phyloP scores from a whole-genome alignment of 352 stramenopile genomes.

The Thraustochytrium sp. region DNA sequence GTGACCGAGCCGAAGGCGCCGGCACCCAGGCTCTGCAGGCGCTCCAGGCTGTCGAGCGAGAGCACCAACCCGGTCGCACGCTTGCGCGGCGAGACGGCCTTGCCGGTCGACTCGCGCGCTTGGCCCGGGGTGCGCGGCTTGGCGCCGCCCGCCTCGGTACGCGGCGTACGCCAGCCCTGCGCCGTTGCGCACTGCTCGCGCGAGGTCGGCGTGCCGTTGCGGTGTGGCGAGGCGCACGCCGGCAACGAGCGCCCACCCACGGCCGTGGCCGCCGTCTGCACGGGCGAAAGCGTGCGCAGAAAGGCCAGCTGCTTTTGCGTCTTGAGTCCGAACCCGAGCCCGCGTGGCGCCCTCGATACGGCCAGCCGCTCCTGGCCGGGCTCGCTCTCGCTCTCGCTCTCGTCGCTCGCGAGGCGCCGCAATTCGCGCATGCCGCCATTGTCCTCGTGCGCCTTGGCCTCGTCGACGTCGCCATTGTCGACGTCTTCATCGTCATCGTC shows the following conservation, averaged over 20 bases:
- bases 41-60: conserved; percentile 8
- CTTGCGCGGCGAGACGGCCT: background rate
- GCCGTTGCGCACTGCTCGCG: background rate
- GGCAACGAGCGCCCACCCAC: background rate
- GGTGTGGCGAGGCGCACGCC: background rate
- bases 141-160: background rate
- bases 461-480: background rate
- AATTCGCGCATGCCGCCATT: background rate
- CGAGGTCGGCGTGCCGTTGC: background rate
- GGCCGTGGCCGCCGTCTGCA: background rate
- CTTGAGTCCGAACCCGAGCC: background rate
- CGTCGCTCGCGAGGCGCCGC: background rate
- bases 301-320: conserved; percentile 14
- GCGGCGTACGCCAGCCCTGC: too few relatives aligned
- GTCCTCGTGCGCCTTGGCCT: background rate
- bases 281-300: background rate
- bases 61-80: conserved; percentile 1
- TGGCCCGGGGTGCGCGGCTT: background rate
- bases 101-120: background rate
- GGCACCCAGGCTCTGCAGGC: background rate
- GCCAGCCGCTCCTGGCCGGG: background rate
- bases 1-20: conserved; percentile 20
- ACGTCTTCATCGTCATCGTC: background rate
- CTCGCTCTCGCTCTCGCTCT: background rate
- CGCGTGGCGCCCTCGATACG: background rate